Conservation (phyloP, 768 basidiomycete species). For the Artomyces pyxidatus region DNA sequence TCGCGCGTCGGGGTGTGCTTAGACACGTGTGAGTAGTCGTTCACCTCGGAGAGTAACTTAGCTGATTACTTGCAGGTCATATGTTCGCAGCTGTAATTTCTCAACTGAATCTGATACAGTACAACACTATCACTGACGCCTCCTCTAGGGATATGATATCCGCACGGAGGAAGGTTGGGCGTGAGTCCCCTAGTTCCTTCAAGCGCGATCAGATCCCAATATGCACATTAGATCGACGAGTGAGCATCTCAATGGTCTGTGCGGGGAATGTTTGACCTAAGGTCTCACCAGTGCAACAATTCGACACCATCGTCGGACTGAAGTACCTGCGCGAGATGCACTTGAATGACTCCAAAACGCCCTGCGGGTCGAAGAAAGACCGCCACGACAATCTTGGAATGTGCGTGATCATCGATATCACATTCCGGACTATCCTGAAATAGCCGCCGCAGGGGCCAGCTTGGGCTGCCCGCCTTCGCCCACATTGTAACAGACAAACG, state of each 20-base stretch:
- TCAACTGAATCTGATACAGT: no score
- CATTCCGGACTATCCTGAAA: background rate
- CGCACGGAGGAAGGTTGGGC: slow-evolving; percentile 61
- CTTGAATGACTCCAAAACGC: slow-evolving; percentile 74
- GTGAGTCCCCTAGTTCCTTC: background rate
- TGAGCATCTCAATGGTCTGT: no score
- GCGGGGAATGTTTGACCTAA: no score
- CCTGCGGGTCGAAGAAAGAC: slow-evolving; percentile 58
- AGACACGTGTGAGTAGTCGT: slow-evolving; percentile 59
- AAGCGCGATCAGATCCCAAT: no score
- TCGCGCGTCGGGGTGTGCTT: slow-evolving; percentile 72
- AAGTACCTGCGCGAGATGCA: slow-evolving; percentile 77
- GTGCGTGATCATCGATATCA: slow-evolving; percentile 32
- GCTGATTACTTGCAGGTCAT: slow-evolving; percentile 43
- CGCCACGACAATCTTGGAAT: slow-evolving; percentile 81
- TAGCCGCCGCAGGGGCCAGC: slow-evolving; percentile 45
- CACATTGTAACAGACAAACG: slow-evolving; percentile 64
- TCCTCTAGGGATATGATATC: slow-evolving; percentile 82
- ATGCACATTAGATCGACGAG: background rate
- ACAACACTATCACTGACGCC: no score
- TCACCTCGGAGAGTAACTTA: background rate
- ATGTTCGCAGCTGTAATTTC: slow-evolving; percentile 67
- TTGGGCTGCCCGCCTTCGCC: slow-evolving; percentile 55
- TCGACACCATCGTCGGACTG: slow-evolving; percentile 63
- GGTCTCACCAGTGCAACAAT: slow-evolving; percentile 54